Base-by-base conservation (phyloP, 306 rosid species). In the Alnus glutinosa region DNA sequence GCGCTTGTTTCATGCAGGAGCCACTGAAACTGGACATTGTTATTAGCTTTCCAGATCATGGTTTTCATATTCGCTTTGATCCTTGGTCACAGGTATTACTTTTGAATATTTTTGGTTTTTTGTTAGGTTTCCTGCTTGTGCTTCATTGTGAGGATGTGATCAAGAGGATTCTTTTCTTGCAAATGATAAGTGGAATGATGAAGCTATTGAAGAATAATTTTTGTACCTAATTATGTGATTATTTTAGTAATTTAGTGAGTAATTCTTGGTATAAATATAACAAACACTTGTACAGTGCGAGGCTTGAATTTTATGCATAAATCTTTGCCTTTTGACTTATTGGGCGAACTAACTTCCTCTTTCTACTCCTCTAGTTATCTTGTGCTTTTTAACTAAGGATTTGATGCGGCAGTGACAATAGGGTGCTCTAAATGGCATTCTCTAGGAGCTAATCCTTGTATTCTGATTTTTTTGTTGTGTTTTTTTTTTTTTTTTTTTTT, bases 21-120 rank as follows among this genome's bases (percentile, higher is more conserved):
- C 99, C 99, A 0, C 84, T 96, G 4, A 90, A 89, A 86, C 77
- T 93, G 82, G 99, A 96, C 79, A 83, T 91, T 69, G 99, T 96
- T 75, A 91, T 96, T 83, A 91, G 96, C 88, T 96, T 96, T 82
- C 99, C 99, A 0, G 99, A 96, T 81, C 99, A 96, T 59, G 99
- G 99, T 32, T 96, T 93, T 84, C 98, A 96, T 89, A 96, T 96
- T 66, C 96, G 99, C 4, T 96, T 96, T 44, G 98, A 96, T 87
- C 94, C 99, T 3, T 91, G 98, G 97, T 96, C 98, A 51, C 99
- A 96, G 99, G 99, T 95, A 61, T 67, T 30, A 2, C 73, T 73
- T 66, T 11, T 36, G 10, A 42, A 3, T 77, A 3, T 8, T 49
- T 73, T 16, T 10, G 0, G 9, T 48, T 15, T 76, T 30, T 49